Evolutionary conservation across 495 filamentous ascomycete genomes (phyloP).

Genomic region (Lasiosphaeria ovina): DNA sequence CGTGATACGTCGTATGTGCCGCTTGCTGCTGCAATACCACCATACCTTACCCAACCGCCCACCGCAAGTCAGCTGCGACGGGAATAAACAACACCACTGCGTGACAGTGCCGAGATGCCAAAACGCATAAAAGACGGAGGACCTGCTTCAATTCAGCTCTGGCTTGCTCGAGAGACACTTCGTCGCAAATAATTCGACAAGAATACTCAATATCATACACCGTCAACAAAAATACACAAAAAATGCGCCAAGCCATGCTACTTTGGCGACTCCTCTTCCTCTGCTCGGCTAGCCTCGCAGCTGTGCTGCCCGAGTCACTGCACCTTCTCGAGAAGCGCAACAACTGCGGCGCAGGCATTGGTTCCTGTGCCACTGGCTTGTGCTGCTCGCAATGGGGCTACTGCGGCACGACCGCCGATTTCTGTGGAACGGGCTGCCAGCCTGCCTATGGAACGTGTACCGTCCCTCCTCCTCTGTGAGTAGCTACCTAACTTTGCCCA

Average conservation of each 20-base stretch:
- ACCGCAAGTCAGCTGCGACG: background rate
- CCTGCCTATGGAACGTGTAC: conserved; percentile 29
- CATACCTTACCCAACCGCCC: background rate
- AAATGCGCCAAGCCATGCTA: background rate
- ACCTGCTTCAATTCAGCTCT: background rate
- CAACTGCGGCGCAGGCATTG: conserved; percentile 17
- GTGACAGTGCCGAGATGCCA: background rate
- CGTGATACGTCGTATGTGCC: background rate
- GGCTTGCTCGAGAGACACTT: background rate
- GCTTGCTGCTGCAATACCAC: background rate
- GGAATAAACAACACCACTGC: background rate
- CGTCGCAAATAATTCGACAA: background rate
- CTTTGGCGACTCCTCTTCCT: background rate
- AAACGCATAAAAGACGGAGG: background rate
- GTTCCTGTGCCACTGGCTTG: conserved; percentile 12
- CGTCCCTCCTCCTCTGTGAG: background rate
- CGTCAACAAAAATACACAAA: background rate
- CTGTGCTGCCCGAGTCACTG: background rate
- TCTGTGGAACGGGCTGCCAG: conserved; percentile 52
- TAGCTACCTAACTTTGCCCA: background rate
- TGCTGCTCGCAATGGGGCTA: conserved; percentile 42
- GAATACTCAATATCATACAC: background rate
- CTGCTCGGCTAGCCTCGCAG: background rate
- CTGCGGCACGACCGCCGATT: conserved; percentile 41
- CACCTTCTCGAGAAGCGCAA: conserved; percentile 16